Conservation (phyloP, 306 rosid species). For the Amphicarpaea edgeworthii region DNA sequence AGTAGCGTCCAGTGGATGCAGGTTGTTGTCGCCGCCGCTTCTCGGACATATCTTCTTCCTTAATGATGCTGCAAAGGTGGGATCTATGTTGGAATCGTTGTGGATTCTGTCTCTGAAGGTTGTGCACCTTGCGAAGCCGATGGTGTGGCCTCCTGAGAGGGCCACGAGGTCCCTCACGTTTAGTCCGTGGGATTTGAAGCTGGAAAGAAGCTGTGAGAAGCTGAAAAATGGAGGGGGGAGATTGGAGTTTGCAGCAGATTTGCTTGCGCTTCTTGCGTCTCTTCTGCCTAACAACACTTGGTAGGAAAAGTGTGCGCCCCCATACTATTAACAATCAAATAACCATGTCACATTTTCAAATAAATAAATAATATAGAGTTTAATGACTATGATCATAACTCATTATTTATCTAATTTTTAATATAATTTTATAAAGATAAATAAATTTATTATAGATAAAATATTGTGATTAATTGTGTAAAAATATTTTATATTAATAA, state of each 20-base stretch:
- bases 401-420: too few species aligned
- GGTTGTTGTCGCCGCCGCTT: slow-evolving; percentile 46
- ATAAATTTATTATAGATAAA: too few species aligned
- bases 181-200: slow-evolving; percentile 49
- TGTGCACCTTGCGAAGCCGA: slow-evolving; percentile 51
- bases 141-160: slow-evolving; percentile 61
- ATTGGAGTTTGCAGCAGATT: slow-evolving; percentile 41
- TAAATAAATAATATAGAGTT: too few species aligned
- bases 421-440: too few species aligned
- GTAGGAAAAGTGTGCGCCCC: slow-evolving; percentile 46
- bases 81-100: slow-evolving; percentile 49
- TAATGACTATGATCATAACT: too few species aligned
- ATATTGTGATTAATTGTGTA: too few species aligned
- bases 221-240: slow-evolving; percentile 44
- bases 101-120: slow-evolving; percentile 42
- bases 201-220: slow-evolving; percentile 44
- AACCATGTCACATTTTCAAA: background rate
- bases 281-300: slow-evolving; percentile 55
- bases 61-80: slow-evolving; percentile 34
- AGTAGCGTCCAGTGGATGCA: slow-evolving; percentile 44
- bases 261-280: slow-evolving; percentile 54
- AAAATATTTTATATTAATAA: too few species aligned
- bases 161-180: slow-evolving; percentile 49
- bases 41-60: slow-evolving; percentile 39
- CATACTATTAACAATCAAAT: slow-evolving; percentile 38